Base-by-base conservation (phyloP, 2,329 filamentous ascomycete genomes). In the Colletotrichum lupini region DNA sequence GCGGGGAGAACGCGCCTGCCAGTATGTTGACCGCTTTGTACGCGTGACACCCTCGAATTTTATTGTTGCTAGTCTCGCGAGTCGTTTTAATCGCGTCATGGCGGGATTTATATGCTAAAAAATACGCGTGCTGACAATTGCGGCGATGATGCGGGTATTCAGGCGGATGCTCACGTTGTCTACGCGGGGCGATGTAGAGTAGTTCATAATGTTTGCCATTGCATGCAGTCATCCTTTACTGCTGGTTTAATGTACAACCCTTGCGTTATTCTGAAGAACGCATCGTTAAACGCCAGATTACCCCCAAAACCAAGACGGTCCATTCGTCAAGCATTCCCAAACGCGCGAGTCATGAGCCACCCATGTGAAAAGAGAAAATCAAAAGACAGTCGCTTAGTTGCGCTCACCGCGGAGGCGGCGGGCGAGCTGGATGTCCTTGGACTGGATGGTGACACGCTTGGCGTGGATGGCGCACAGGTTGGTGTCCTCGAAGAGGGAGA, bases 381-480 rank as follows among this genome's bases (percentile, higher is more conserved):
- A 74, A 70, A 75, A 75, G 72, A 26, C 76, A 60, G 74, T 49
- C 74, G 75, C 85, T 91, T 91, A 96, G 89, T 94, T 95, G 85
- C 94, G 93, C 89, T 97, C 95, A 78, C 97, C 97, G 81, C 97
- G 94, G 82, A 99, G 94, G 82, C 97, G 94, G 79, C 97, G 94
- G 81, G 96, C 95, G 63, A 98, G 92, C 88, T 98, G 96, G 83
- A 98, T 98, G 81, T 98, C 96, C 90, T 98, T 98, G 78, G 92
- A 92, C 87, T 96, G 96, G 87, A 98, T 98, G 82, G 96, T 98
- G 82, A 98, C 97, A 88, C 97, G 95, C 92, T 98, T 98, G 87
- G 97, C 96, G 88, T 98, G 97, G 85, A 98, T 98, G 82, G 97
- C 96, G 88, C 96, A 98, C 66, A 98, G 88, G 89, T 98, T 98